Base-by-base conservation (phyloP, 208 protist species). In the Vickermania ingenoplastis region DNA sequence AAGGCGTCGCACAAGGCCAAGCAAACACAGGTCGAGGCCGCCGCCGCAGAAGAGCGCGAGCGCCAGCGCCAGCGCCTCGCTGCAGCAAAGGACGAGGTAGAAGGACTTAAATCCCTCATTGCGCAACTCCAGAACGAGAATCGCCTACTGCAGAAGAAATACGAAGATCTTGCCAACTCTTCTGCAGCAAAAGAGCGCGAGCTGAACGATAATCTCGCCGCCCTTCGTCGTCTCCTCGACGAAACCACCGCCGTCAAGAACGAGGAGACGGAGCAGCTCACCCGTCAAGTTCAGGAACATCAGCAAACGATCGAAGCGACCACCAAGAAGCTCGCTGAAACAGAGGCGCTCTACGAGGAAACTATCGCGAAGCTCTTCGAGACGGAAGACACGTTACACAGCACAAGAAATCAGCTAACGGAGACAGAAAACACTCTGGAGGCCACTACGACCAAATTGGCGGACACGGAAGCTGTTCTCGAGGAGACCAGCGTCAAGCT, bases 381-480 rank as follows among this genome's bases (percentile, higher is more conserved):
- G 21, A 77, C 71, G 24, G 24, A 73, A 55, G 51, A 61, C 27
- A 41, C 45, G 7, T 61, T 79, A 17, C 41, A 59, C 27, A 64
- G 69, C 4, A 74, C 72, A 0, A 49, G 41, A 21, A 52, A 30
- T 4, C 29, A 61, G 29, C 53, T 76, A 3, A 21, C 60, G 17
- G 65, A 66, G 17, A 79, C 60, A 13, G 73, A 57, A 50, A 31
- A 29, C n/a, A 26, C 30, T 1, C 41, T 71, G 1, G 41, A 53
- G 0, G 59, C 65, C 29, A 61, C 51, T 13, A 51, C 48, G 41
- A 55, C 41, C 17, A 69, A 59, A 56, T 63, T 79, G 27, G 49
- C 71, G 27, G 61, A 50, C 14, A 77, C 61, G 13, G 65, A 75
- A 30, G 31, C 45, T 21, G 51, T 53, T 25, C 62, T 81, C 24